Base-by-base conservation (phyloP, 257 asterid genomes). In the Fraxinus pennsylvanica region DNA sequence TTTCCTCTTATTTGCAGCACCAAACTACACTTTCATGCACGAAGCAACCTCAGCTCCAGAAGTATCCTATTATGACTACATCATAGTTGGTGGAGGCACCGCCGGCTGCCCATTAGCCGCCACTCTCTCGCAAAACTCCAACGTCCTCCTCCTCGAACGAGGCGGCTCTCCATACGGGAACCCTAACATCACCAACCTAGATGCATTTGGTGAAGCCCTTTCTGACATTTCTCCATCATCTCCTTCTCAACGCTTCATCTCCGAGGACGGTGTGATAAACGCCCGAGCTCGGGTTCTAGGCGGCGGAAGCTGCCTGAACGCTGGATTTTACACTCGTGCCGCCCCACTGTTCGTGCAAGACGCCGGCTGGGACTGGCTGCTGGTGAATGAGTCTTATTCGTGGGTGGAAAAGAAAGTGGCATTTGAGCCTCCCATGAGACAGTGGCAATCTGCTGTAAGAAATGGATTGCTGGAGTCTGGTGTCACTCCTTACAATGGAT, bases 81-180 rank as follows among this genome's bases (percentile, higher is more conserved):
- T 92, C 82, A 85, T 92, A 63, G 73, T 92, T 71, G 97, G 96
- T 32, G 96, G 97, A 19, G 97, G 94, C 69, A 92, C 97, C 61
- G 88, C 96, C 74, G 96, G 97, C 79, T 89, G 96, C 81, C 96
- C 97, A 27, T 54, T 90, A 17, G 97, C 97, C 82, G 89, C 96
- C 85, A 90, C 97, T 9, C 97, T 92, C 15, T 92, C 97, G 9
- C 89, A 87, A 17, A 89, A 80, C 71, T 80, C 81, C 41, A 72
- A 68, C 57, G 97, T 92, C 25, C 89, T 92, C 76, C 88, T 90
- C 81, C 94, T 92, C 15, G 97, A 92, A 50, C 94, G 97, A 0
- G 97, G 97, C 52, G 86, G 93, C 63, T 87, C 94, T 0, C 97
- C 97, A 0, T 92, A 90, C 70, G 90, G 92, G n/a, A 84, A 92